Evolutionary conservation across 352 stramenopile genomes (phyloP).

Genomic region (Pythium aquatile): DNA sequence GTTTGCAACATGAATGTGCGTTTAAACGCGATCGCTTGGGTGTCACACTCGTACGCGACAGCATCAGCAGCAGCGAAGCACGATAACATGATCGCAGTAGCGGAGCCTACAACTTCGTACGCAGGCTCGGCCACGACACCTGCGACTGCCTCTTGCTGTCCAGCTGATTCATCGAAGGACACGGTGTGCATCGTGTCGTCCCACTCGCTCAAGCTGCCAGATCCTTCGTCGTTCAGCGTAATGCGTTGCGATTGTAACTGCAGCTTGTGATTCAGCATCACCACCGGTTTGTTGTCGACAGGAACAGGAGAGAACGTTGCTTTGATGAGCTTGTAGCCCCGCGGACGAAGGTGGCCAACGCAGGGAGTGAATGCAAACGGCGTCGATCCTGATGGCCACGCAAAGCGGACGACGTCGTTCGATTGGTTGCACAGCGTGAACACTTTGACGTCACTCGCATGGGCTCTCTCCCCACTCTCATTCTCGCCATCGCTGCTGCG

Average conservation of each 20-base stretch:
- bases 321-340: conserved; percentile 64
- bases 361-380: conserved; percentile 74
- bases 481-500: not conserved
- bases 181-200: conserved; percentile 73
- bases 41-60: conserved; percentile 62
- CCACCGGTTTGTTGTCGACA: conserved; percentile 27
- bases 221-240: conserved; percentile 32
- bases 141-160: conserved; percentile 22
- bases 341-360: conserved; percentile 66
- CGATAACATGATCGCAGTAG: conserved; percentile 41
- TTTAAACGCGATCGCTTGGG: conserved; percentile 59
- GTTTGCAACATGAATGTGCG: conserved; percentile 88
- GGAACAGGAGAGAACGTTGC: conserved; percentile 58
- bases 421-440: conserved; percentile 83
- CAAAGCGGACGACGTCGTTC: conserved; percentile 60
- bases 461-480: not conserved
- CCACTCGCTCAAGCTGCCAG: conserved; percentile 49
- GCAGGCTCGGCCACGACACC: conserved; percentile 38
- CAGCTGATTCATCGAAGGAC: conserved; percentile 33
- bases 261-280: conserved; percentile 41
- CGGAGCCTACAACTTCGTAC: conserved; percentile 37
- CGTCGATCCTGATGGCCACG: conserved; percentile 44
- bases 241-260: conserved; percentile 55
- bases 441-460: conserved; percentile 45
- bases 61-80: conserved; percentile 72